phyloP scores from a whole-genome alignment of 768 basidiomycete genomes.

The Sporobolomyces roseus region DNA sequence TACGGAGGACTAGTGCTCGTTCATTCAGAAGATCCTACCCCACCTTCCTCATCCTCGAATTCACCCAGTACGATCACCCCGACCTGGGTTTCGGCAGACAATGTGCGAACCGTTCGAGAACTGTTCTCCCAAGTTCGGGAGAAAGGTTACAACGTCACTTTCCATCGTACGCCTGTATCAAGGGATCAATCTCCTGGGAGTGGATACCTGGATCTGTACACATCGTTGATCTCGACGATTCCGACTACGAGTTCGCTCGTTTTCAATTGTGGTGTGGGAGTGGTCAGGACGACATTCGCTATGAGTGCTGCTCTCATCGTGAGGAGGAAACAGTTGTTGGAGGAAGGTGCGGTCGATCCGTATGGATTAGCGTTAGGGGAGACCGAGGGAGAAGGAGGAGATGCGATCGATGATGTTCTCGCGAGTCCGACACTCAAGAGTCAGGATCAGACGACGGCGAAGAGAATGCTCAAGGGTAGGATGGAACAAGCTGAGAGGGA shows the following conservation, averaged over 20 bases:
- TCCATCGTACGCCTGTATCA: constrained; percentile 90
- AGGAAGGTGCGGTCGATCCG: constrained; percentile 69
- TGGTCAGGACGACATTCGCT: constrained; percentile 83
- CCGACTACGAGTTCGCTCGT: constrained; percentile 77
- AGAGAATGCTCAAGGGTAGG: constrained; percentile 48
- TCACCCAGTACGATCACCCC: constrained; percentile 63
- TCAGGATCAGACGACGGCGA: constrained; percentile 29
- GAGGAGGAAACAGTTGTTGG: constrained; percentile 67
- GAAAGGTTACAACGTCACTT: constrained; percentile 52
- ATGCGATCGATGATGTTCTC: constrained; percentile 41
- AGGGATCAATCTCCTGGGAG: constrained; percentile 91
- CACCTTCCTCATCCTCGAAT: not conserved
- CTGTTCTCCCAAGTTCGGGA: constrained; percentile 53
- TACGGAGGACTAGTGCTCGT: constrained; percentile 87
- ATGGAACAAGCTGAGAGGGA: constrained; percentile 48
- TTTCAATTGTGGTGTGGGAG: constrained; percentile 96
- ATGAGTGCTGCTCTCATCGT: constrained; percentile 92
- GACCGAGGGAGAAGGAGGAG: too few species aligned
- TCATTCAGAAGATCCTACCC: constrained; percentile 58
- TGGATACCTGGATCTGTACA: constrained; percentile 92
- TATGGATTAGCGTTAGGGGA: constrained; percentile 53
- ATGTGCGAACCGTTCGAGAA: constrained; percentile 82
- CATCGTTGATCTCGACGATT: constrained; percentile 69
- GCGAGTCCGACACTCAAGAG: constrained; percentile 37
- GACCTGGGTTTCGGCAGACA: constrained; percentile 92